Percentiles rank a stretch among this genome's conserved stretches.
phyloP scores from a whole-genome alignment of 2,329 filamentous ascomycete genomes.

The Aureobasidium vineae region DNA sequence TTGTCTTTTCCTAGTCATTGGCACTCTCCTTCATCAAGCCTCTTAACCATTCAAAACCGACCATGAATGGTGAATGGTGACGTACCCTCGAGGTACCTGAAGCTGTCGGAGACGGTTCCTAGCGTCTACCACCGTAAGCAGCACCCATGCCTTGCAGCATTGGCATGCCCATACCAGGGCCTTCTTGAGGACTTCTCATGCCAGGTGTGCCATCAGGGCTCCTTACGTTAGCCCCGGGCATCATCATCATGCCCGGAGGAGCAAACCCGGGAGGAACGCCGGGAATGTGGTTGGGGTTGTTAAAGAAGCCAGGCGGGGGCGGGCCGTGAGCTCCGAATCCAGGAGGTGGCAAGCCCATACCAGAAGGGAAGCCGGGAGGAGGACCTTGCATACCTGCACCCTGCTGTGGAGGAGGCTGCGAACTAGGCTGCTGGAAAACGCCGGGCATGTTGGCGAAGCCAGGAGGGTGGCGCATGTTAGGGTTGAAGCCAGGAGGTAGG shows the following conservation, averaged over 20 bases:
- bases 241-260: slow-evolving; percentile 24
- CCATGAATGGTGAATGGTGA: neutral
- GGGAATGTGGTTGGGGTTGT: slow-evolving; percentile 15
- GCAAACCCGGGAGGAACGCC: slow-evolving; percentile 21
- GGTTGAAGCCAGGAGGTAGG: slow-evolving; percentile 35
- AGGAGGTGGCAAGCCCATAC: slow-evolving; percentile 18
- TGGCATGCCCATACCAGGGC: slow-evolving; percentile 14
- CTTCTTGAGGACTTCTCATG: slow-evolving; percentile 20
- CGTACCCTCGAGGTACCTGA: neutral
- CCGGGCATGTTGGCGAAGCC: slow-evolving; percentile 36
- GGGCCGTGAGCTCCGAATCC: slow-evolving; percentile 17
- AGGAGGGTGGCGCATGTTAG: slow-evolving; percentile 37
- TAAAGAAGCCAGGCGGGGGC: slow-evolving; percentile 25
- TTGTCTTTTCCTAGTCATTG: slow-evolving; percentile 16
- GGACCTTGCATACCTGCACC: slow-evolving; percentile 8
- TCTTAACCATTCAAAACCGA: neutral
- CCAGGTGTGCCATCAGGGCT: slow-evolving; percentile 17
- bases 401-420: slow-evolving; percentile 28
- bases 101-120: neutral
- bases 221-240: neutral
- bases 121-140: slow-evolving; percentile 18
- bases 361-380: slow-evolving; percentile 22
- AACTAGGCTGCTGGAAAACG: slow-evolving; percentile 35
- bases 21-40: neutral
- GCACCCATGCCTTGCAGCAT: slow-evolving; percentile 21